These are phyloP conservation scores for Saccharomyces uvarum DNA, from an alignment of 1,139 yeast species.

Conservation along the genomic window DNA sequence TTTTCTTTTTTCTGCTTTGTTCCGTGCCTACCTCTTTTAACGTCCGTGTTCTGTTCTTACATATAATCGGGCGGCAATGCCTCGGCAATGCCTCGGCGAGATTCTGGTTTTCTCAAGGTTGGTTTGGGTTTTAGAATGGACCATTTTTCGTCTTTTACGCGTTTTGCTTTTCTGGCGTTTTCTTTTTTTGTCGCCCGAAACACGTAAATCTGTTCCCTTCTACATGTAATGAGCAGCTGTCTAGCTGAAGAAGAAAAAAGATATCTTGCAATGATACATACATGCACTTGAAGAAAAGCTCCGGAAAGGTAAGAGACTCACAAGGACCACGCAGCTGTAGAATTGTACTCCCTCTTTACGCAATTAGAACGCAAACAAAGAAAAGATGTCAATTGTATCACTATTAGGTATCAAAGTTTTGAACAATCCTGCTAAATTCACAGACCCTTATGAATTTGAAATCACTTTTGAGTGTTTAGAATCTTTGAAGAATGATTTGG, in stretches of 20 bases:
- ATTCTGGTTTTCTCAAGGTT: background rate
- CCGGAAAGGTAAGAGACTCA: background rate
- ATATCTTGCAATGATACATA: background rate
- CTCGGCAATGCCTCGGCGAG: background rate
- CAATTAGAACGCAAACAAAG: background rate
- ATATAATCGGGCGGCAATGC: no score
- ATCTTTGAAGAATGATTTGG: constrained; percentile 84
- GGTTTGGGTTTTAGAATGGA: background rate
- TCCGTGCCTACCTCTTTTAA: background rate
- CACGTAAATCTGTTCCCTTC: background rate
- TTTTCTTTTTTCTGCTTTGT: background rate
- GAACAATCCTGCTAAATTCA: constrained; percentile 90
- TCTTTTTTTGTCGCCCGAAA: background rate
- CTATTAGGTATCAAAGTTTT: constrained; percentile 84
- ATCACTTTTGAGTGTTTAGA: constrained; percentile 95
- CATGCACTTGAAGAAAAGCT: background rate
- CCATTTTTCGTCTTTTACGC: background rate
- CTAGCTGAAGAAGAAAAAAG: background rate
- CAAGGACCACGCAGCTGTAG: background rate
- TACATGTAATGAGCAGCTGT: background rate
- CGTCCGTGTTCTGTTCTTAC: background rate
- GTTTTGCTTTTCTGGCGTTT: background rate
- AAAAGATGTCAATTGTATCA: constrained; percentile 82
- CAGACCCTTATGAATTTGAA: constrained; percentile 91
- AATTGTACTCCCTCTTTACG: background rate